A percentile compares a stretch with the other conserved stretches of the same genome.
Evolutionary conservation across 768 basidiomycete species (phyloP).

Genomic region (Tylopilus rubrobrunneus): DNA sequence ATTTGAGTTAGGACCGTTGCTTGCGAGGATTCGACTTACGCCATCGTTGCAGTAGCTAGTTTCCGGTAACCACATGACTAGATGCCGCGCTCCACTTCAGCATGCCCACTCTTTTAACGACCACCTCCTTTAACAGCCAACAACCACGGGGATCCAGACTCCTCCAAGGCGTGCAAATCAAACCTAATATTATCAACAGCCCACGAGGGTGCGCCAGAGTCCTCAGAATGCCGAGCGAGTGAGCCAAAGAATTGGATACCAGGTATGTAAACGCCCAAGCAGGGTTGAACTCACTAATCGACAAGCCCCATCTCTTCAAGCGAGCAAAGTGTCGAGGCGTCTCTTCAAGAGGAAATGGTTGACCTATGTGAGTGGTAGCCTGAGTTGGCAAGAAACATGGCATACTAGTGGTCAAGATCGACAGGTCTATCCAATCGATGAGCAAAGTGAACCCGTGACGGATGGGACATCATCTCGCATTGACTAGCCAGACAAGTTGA

Average conservation of each 20-base stretch:
- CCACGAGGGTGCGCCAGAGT: slow-evolving; percentile 97
- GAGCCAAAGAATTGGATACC: slow-evolving; percentile 38
- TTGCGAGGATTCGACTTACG: slow-evolving; percentile 44
- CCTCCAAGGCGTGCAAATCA: slow-evolving; percentile 73
- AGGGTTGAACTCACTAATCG: slow-evolving; percentile 59
- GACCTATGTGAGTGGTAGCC: slow-evolving; percentile 50
- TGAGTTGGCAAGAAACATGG: slow-evolving; percentile 56
- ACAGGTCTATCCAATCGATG: slow-evolving; percentile 47
- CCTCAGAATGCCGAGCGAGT: slow-evolving; percentile 90
- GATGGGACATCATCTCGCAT: slow-evolving; percentile 52
- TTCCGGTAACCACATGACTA: slow-evolving; percentile 97
- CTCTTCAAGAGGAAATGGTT: slow-evolving; percentile 88
- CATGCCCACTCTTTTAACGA: slow-evolving; percentile 41
- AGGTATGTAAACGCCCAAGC: background rate
- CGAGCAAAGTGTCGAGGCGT: slow-evolving; percentile 52
- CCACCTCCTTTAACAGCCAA: slow-evolving; percentile 66
- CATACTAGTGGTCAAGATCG: slow-evolving; percentile 52
- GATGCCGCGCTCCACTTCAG: slow-evolving; percentile 73
- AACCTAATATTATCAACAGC: slow-evolving; percentile 68
- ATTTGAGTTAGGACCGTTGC: slow-evolving; percentile 30
- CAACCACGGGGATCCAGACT: slow-evolving; percentile 84
- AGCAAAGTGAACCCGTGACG: slow-evolving; percentile 19
- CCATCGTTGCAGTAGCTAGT: slow-evolving; percentile 83
- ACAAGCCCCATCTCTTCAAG: slow-evolving; percentile 81
- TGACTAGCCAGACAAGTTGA: slow-evolving; percentile 66